Evolutionary conservation across 805 yeast genomes (phyloP).

Genomic region (Allodekkera sacchari): DNA sequence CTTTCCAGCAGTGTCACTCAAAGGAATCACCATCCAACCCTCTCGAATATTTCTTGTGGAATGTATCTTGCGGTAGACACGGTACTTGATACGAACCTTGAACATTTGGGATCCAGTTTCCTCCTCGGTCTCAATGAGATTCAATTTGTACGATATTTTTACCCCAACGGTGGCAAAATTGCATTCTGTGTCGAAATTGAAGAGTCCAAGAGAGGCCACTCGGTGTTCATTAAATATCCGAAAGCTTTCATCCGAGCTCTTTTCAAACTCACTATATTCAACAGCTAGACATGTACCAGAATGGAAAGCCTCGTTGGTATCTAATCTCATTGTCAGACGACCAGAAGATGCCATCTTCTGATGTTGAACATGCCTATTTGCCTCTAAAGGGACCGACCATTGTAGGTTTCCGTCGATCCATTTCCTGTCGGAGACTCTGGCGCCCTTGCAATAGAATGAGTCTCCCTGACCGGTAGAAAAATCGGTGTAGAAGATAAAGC

Average conservation of each 20-base stretch:
- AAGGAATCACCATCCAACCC: slow-evolving; percentile 25
- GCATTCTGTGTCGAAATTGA: slow-evolving; percentile 22
- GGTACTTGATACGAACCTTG: slow-evolving; percentile 25
- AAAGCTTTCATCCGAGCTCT: slow-evolving; percentile 5
- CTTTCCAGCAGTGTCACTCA: slow-evolving; percentile 15
- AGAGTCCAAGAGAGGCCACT: slow-evolving; percentile 13
- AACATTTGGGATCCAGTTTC: no score
- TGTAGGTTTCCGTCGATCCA: slow-evolving; percentile 34
- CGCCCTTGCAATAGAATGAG: slow-evolving; percentile 24
- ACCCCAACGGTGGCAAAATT: slow-evolving; percentile 18
- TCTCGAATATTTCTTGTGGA: slow-evolving; percentile 20
- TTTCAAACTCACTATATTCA: slow-evolving; percentile 11
- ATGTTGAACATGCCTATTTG: background rate
- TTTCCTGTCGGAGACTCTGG: slow-evolving; percentile 14
- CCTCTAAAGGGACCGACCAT: slow-evolving; percentile 23
- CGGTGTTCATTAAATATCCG: slow-evolving; percentile 14
- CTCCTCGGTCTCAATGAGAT: slow-evolving; percentile 15
- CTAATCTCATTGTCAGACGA: slow-evolving; percentile 15
- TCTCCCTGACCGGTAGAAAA: slow-evolving; percentile 33
- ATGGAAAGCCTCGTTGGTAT: slow-evolving; percentile 21
- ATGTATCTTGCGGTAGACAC: slow-evolving; percentile 26
- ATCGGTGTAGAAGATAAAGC: slow-evolving; percentile 30
- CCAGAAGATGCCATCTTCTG: slow-evolving; percentile 9
- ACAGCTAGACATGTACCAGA: slow-evolving; percentile 31
- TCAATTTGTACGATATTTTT: slow-evolving; percentile 14